Percentiles rank a stretch among this genome's conserved stretches.
Evolutionary conservation across 495 filamentous ascomycete species (phyloP).

Genomic region (Beverwykella pulmonaria): DNA sequence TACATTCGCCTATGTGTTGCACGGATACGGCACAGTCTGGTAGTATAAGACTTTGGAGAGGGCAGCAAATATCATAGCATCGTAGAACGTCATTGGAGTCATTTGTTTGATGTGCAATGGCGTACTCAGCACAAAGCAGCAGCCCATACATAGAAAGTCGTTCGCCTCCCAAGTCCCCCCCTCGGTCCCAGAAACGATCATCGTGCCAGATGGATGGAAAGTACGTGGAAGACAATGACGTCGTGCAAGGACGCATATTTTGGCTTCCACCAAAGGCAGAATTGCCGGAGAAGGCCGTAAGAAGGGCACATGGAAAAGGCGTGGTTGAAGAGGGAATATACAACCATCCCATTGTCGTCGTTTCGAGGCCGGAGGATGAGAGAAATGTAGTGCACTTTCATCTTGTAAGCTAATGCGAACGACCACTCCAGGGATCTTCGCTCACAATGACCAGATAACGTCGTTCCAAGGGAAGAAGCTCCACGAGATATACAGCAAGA

Average conservation of each 20-base stretch:
- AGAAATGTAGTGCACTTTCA: constrained; percentile 31
- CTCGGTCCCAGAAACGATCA: neutral
- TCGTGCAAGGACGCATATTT: constrained; percentile 31
- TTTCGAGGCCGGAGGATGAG: constrained; percentile 28
- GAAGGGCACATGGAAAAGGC: constrained; percentile 35
- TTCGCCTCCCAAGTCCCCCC: neutral
- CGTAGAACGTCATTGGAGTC: neutral
- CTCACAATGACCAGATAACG: constrained; percentile 29
- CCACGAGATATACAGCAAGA: constrained; percentile 36
- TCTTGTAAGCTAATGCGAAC: constrained; percentile 14
- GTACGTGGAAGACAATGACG: constrained; percentile 21
- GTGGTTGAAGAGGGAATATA: constrained; percentile 35
- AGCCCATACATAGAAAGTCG: neutral
- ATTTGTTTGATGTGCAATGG: constrained; percentile 10
- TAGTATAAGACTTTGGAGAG: neutral
- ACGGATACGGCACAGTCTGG: neutral
- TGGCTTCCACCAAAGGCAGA: constrained; percentile 35
- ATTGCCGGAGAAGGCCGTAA: constrained; percentile 23
- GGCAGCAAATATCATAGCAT: neutral
- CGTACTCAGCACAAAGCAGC: neutral
- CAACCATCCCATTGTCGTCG: constrained; percentile 34
- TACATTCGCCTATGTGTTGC: neutral
- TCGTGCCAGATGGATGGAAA: constrained; percentile 13
- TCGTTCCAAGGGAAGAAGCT: constrained; percentile 37
- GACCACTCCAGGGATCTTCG: neutral